phyloP scores from a whole-genome alignment of 2,329 filamentous ascomycete genomes.

The Beauveria sp. region DNA sequence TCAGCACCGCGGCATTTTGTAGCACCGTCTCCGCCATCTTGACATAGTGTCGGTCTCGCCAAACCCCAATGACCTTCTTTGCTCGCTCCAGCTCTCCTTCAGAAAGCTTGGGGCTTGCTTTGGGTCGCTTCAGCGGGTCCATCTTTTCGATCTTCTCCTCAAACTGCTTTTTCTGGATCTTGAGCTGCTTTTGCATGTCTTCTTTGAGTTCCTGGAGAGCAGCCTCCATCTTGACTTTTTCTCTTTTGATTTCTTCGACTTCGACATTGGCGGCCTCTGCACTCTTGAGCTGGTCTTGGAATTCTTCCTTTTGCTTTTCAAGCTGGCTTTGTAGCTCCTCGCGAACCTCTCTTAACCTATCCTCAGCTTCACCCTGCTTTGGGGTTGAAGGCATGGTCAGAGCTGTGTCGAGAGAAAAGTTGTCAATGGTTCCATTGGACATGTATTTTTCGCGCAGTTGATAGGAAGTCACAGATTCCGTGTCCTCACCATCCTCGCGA shows the following conservation, averaged over 20 bases:
- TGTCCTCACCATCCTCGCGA: constrained; percentile 79
- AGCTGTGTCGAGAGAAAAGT: constrained; percentile 89
- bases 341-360: constrained; percentile 63
- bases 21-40: constrained; percentile 89
- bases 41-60: constrained; percentile 81
- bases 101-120: constrained; percentile 56
- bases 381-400: constrained; percentile 94
- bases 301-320: constrained; percentile 79
- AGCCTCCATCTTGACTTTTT: constrained; percentile 81
- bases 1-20: constrained; percentile 78
- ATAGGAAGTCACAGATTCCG: constrained; percentile 82
- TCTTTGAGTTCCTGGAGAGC: constrained; percentile 69
- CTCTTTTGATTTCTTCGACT: constrained; percentile 73
- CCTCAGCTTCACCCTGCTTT: constrained; percentile 66
- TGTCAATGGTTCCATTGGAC: constrained; percentile 89
- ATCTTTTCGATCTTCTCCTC: constrained; percentile 77
- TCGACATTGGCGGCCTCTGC: constrained; percentile 70
- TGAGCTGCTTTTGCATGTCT: constrained; percentile 82
- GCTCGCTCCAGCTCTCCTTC: constrained; percentile 67
- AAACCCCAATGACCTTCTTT: constrained; percentile 59
- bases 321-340: constrained; percentile 80
- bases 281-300: constrained; percentile 65
- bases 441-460: constrained; percentile 89
- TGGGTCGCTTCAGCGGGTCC: constrained; percentile 54
- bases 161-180: constrained; percentile 74